Evolutionary conservation across 2,329 filamentous ascomycete species (phyloP).

Genomic region (Trematosphaeria pertusa): DNA sequence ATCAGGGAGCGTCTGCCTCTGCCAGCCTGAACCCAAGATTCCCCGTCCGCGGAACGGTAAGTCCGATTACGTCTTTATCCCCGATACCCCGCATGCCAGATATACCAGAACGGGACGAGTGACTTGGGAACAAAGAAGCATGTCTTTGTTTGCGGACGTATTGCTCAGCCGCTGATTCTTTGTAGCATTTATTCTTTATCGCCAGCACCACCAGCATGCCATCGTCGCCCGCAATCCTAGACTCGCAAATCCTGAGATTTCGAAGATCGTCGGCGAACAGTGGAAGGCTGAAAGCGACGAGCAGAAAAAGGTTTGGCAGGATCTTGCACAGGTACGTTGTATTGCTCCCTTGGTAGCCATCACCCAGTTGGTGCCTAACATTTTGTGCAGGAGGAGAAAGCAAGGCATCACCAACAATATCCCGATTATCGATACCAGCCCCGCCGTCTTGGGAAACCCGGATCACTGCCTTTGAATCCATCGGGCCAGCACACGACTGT

Average conservation of each 20-base stretch:
- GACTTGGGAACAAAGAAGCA: constrained; percentile 35
- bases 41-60: constrained; percentile 74
- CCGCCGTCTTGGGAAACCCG: constrained; percentile 57
- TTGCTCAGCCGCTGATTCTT: constrained; percentile 37
- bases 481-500: constrained; percentile 43
- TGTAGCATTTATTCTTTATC: constrained; percentile 95
- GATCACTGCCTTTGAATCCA: constrained; percentile 44
- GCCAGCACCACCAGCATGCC: constrained; percentile 85
- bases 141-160: constrained; percentile 36
- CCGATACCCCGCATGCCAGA: constrained; percentile 10
- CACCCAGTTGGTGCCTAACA: too few relatives aligned
- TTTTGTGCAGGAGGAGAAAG: constrained; percentile 77
- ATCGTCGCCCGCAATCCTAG: constrained; percentile 86
- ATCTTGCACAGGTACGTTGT: constrained; percentile 75
- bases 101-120: constrained; percentile 9
- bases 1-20: constrained; percentile 67
- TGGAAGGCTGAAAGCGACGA: constrained; percentile 81
- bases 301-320: constrained; percentile 85
- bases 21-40: constrained; percentile 74
- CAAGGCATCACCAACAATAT: constrained; percentile 85
- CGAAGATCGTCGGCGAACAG: constrained; percentile 93
- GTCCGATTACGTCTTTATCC: constrained; percentile 45
- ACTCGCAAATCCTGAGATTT: constrained; percentile 92
- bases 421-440: constrained; percentile 96
- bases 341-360: background rate